Conservation (phyloP, 2,329 filamentous ascomycete species). For the Trichoderma brevicompactum region DNA sequence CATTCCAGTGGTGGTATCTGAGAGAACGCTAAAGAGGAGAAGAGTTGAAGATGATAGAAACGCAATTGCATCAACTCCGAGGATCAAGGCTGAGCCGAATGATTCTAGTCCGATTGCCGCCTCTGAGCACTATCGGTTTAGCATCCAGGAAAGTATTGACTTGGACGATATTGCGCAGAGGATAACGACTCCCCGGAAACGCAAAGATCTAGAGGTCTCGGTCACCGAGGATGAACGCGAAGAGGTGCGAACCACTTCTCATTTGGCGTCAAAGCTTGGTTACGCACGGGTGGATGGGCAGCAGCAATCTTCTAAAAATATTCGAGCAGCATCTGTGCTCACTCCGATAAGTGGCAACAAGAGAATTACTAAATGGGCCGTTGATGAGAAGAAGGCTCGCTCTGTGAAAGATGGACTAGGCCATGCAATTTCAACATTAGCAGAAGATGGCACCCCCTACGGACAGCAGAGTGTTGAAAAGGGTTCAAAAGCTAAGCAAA, state of each 20-base stretch:
- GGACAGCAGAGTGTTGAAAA: slow-evolving; percentile 30
- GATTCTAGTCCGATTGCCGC: slow-evolving; percentile 40
- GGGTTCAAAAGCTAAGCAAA: slow-evolving; percentile 14
- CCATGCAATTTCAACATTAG: slow-evolving; percentile 48
- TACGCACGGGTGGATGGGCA: slow-evolving; percentile 33
- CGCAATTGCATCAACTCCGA: slow-evolving; percentile 36
- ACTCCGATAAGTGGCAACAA: slow-evolving; percentile 46
- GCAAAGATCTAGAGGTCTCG: slow-evolving; percentile 35
- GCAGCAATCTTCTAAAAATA: slow-evolving; percentile 9
- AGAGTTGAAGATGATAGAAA: slow-evolving; percentile 42
- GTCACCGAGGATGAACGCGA: slow-evolving; percentile 17
- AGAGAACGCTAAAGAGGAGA: slow-evolving; percentile 54
- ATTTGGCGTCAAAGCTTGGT: slow-evolving; percentile 31
- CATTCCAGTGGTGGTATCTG: slow-evolving; percentile 54
- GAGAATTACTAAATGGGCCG: slow-evolving; percentile 34
- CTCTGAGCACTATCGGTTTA: slow-evolving; percentile 35
- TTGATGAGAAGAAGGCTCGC: slow-evolving; percentile 33
- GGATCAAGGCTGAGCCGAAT: slow-evolving; percentile 49
- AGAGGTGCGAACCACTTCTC: slow-evolving; percentile 22
- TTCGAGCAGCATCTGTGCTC: slow-evolving; percentile 39
- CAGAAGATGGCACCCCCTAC: slow-evolving; percentile 53
- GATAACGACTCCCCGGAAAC: slow-evolving; percentile 46
- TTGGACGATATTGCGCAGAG: slow-evolving; percentile 47
- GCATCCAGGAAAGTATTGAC: slow-evolving; percentile 63
- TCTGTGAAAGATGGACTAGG: slow-evolving; percentile 37